Evolutionary conservation across 2,329 filamentous ascomycete species (phyloP).

Genomic region (Fusarium acutatum): DNA sequence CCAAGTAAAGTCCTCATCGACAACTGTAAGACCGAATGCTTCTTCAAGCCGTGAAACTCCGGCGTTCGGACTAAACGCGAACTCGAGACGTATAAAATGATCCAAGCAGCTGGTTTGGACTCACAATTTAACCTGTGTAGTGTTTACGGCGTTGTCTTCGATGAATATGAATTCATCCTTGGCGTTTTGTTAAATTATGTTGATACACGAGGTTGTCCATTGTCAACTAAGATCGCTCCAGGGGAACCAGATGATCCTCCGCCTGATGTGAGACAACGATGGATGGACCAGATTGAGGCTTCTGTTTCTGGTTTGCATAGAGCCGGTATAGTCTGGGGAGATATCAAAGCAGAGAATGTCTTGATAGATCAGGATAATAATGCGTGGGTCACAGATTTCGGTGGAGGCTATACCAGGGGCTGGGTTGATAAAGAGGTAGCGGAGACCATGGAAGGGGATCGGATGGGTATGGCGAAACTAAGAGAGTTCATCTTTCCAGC

Average conservation of each 20-base stretch:
- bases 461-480: neutral
- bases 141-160: constrained; percentile 30
- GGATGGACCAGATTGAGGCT: constrained; percentile 15
- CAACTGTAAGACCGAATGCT: constrained; percentile 22
- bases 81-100: constrained; percentile 21
- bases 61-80: constrained; percentile 16
- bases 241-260: constrained; percentile 5
- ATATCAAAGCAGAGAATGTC: neutral
- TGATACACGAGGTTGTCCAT: neutral
- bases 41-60: constrained; percentile 33
- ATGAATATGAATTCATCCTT: constrained; percentile 20
- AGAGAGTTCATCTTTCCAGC: neutral
- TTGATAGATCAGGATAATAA: neutral
- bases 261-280: neutral
- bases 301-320: neutral
- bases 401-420: neutral
- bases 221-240: neutral
- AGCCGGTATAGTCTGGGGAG: neutral
- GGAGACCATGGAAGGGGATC: neutral
- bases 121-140: constrained; percentile 22
- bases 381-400: neutral
- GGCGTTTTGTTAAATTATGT: constrained; percentile 24
- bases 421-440: neutral
- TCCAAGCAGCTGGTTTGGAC: constrained; percentile 11
- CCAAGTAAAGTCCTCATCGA: constrained; percentile 32